Base-by-base conservation (phyloP, 1,284 basidiomycete species). In the Coriolopsis trogii region DNA sequence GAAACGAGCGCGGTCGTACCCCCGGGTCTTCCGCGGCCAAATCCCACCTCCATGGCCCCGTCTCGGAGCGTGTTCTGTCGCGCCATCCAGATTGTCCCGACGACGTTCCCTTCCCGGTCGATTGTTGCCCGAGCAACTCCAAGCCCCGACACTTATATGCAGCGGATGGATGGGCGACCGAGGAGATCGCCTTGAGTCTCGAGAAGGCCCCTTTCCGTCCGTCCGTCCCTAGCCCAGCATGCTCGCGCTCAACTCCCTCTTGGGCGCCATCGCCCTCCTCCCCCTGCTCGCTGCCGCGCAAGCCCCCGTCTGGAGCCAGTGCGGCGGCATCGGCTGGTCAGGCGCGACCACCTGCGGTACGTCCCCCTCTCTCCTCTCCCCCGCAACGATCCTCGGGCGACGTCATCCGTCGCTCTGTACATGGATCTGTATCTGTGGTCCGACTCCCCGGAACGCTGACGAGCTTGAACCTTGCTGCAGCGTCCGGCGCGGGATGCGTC, bases 271-370 rank as follows among this genome's bases (percentile, higher is more conserved):
- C 26, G 57, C 64, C 16, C 62, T 70, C 37, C 53, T 62, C 26
- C 56, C 61, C 4, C 48, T 65, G 16, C 53, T 67, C 42, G 64
- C 61, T 39, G 42, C 61, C 8, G 69, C 65, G 2, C 68, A 71
- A 51, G 60, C 65, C 15, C 39, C 56, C 0, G 64, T 63, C 21
- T 72, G 67, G 64, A 67, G 66, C 41, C 70, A 72, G 58, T 71
- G 71, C 50, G 70, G 70, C 41, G 70, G 71, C 53, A 66, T 67
- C 43, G 67, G 69, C 23, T 72, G 66, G 65, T 64, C 66, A 36
- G 68, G 70, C 15, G 38, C 68, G 13, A 71, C 70, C 21, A 67
- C 67, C n/a, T 70, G 70, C 50, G 56, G 78, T 80, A 66, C 49
- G 74, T 39, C 2, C 4, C 6, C 13, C 13, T 2, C 26, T 3